A percentile compares a stretch with the other conserved stretches of the same genome.
Evolutionary conservation across 31 red algal genomes (phyloP).

Genomic region (Endocladia muricata): DNA sequence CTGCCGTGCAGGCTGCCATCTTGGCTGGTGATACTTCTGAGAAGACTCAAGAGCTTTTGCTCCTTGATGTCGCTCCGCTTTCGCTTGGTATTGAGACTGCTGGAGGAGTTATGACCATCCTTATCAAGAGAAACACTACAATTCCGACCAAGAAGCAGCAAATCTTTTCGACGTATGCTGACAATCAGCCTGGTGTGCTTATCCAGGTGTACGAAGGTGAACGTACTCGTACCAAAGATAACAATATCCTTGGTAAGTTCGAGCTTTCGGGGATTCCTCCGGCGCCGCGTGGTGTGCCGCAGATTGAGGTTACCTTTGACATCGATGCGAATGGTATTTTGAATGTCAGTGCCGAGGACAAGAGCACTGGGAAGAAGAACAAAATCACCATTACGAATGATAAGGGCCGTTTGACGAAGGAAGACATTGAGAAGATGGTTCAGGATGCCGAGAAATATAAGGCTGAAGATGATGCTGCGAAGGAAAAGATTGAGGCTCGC

Average conservation of each 20-base stretch:
- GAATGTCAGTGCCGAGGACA: constrained; percentile 97
- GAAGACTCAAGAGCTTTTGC: constrained; percentile 92
- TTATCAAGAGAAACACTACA: constrained; percentile 96
- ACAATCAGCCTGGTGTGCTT: constrained; percentile 99
- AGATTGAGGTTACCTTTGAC: constrained; percentile 99
- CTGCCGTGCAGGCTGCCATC: constrained; percentile 97
- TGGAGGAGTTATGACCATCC: constrained; percentile 97
- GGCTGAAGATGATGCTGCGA: constrained; percentile 92
- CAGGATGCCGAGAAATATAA: constrained; percentile 99
- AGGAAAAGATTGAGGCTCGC: constrained; percentile 81
- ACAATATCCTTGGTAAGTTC: constrained; percentile 96
- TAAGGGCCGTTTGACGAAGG: constrained; percentile 97
- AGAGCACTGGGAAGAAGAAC: constrained; percentile 95
- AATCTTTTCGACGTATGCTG: constrained; percentile 97
- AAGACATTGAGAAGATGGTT: constrained; percentile 98
- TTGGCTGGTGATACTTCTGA: constrained; percentile 92
- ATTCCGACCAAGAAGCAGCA: constrained; percentile 99
- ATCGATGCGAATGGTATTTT: constrained; percentile 99
- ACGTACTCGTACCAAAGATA: constrained; percentile 94
- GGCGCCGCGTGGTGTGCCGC: constrained; percentile 95
- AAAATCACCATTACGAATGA: constrained; percentile 99
- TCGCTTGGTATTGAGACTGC: constrained; percentile 99
- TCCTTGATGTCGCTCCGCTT: constrained; percentile 98
- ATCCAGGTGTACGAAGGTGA: constrained; percentile 99
- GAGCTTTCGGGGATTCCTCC: constrained; percentile 97